These are phyloP conservation scores for Cystofilobasidium ferigula DNA, from an alignment of 768 basidiomycete species.

Conservation along the genomic window DNA sequence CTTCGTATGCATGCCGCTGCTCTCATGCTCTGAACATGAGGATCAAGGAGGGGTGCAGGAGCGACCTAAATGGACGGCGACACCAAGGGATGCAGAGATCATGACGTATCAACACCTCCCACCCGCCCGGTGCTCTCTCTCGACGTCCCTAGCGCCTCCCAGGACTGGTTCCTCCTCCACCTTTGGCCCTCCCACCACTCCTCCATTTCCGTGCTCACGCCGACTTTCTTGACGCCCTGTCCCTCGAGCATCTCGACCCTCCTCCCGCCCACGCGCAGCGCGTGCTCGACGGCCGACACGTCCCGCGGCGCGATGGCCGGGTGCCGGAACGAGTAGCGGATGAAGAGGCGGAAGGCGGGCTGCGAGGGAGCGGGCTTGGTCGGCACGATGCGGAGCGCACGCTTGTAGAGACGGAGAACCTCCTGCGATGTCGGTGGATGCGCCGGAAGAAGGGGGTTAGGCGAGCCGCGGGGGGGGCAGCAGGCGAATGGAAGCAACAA, in stretches of 20 bases:
- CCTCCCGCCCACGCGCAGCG: neutral
- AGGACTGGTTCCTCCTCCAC: no score
- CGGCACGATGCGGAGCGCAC: neutral
- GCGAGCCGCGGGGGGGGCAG: no score
- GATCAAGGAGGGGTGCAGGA: no score
- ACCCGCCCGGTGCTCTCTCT: no score
- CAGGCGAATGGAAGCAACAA: no score
- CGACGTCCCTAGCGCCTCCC: no score
- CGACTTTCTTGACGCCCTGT: neutral
- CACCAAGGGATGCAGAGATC: no score
- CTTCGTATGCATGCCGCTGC: no score
- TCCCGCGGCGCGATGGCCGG: neutral
- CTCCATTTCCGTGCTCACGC: neutral
- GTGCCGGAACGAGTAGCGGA: neutral
- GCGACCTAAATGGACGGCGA: no score
- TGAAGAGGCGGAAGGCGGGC: neutral
- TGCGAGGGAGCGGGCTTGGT: neutral
- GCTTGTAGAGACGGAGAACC: conserved; percentile 3
- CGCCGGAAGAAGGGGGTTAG: no score
- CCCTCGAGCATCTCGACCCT: neutral
- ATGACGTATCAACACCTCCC: no score
- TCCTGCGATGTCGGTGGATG: neutral
- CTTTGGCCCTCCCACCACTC: neutral
- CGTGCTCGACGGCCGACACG: neutral
- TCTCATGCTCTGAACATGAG: no score